phyloP scores from a whole-genome alignment of 2,329 filamentous ascomycete genomes.

The Arthroderma sp. region DNA sequence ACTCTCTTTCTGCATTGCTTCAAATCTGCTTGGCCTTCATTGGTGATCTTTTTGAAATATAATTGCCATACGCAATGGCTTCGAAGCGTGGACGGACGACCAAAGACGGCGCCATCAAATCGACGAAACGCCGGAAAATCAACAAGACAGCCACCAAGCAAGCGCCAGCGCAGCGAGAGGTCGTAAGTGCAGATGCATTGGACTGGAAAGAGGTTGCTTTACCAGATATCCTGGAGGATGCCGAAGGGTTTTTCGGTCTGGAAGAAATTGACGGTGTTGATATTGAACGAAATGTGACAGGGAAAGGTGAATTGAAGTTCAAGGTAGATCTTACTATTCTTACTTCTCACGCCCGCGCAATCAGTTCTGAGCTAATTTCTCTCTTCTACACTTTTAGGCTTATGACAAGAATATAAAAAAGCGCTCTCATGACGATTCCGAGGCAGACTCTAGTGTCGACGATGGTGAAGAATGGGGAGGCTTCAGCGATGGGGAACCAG shows the following conservation, averaged over 20 bases:
- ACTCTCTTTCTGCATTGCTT: too few relatives aligned
- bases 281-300: slow-evolving; percentile 47
- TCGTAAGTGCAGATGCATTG: slow-evolving; percentile 38
- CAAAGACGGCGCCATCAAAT: slow-evolving; percentile 16
- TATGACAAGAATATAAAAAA: slow-evolving; percentile 22
- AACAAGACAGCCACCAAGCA: slow-evolving; percentile 10
- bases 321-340: slow-evolving; percentile 18
- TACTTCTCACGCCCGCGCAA: not conserved
- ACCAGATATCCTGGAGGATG: slow-evolving; percentile 70
- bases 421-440: slow-evolving; percentile 8
- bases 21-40: too few relatives aligned
- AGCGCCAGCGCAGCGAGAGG: slow-evolving; percentile 14
- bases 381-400: slow-evolving; percentile 16
- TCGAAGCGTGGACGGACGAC: slow-evolving; percentile 24
- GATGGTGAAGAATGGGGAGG: slow-evolving; percentile 51
- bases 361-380: not conserved
- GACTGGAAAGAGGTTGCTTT: slow-evolving; percentile 52
- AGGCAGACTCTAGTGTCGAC: slow-evolving; percentile 11
- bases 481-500: slow-evolving; percentile 41
- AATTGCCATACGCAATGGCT: slow-evolving; percentile 16
- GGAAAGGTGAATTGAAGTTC: slow-evolving; percentile 38
- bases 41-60: too few relatives aligned
- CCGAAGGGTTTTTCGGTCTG: slow-evolving; percentile 84
- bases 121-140: slow-evolving; percentile 26
- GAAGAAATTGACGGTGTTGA: slow-evolving; percentile 89